Base-by-base conservation (phyloP, 495 filamentous ascomycete genomes). In the Daldinia concentrica region DNA sequence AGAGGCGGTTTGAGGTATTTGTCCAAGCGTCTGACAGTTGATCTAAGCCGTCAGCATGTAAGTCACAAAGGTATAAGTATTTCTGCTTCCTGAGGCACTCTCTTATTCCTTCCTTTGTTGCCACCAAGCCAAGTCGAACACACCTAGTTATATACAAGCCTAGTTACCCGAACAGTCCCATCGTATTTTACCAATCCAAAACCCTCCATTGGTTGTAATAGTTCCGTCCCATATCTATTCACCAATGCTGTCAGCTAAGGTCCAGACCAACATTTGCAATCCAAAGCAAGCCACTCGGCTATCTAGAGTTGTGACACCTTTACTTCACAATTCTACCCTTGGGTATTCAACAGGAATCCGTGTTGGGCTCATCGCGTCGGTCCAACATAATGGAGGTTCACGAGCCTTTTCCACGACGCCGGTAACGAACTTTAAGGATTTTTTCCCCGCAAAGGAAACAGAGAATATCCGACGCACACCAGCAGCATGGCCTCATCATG, bases 401-500 rank as follows among this genome's bases (percentile, higher is more conserved):
- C 74, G 76, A 36, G 61, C 75, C 43, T 85, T 85, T 69, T 83
- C 83, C 8, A 84, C 81, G 6, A 84, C 82, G 24, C 74, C 74
- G 0, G 39, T 62, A 57, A 69, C 67, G 15, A 78, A 73, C 15
- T 78, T 85, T 19, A 74, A 69, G 8, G 84, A 84, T 32, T 81
- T 86, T 78, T 86, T 85, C 66, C 84, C 84, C 1, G 63, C 66
- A 36, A 84, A 82, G 48, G 83, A 84, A 60, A 85, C 84, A 1
- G 70, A 78, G 1, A 71, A 76, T 36, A 87, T 88, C 66, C 76
- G 79, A 12, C 69, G 77, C 59, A 87, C 85, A 14, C 83, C 86
- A 15, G 75, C 90, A 36, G 85, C 90, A 65, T 93, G 91, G 90
- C 83, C 86, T 0, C 91, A 93, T 77, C 91, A 89, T 68, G 82